Evolutionary conservation across 176 grass and related monocot genomes (phyloP).

Genomic region (Dactylis glomerata): DNA sequence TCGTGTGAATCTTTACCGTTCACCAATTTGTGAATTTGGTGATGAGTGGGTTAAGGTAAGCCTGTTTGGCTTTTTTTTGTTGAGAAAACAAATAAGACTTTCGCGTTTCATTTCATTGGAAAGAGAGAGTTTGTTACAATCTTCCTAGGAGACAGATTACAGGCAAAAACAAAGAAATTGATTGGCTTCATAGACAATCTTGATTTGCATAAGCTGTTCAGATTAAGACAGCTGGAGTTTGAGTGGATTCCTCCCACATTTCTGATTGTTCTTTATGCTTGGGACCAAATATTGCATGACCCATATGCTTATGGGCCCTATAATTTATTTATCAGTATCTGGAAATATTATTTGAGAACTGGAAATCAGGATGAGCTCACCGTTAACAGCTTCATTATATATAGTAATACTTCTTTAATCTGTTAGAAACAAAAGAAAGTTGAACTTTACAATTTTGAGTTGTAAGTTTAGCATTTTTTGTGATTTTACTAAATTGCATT

Average conservation of each 20-base stretch:
- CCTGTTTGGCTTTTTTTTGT: neutral
- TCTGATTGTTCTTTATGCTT: constrained; percentile 16
- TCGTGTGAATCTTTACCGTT: constrained; percentile 73
- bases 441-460: neutral
- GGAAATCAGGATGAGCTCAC: constrained; percentile 11
- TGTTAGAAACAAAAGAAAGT: constrained; percentile 17
- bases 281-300: neutral
- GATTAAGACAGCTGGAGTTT: neutral
- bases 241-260: constrained; percentile 2
- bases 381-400: neutral
- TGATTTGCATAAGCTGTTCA: constrained; percentile 15
- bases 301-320: neutral
- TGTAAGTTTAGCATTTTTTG: neutral
- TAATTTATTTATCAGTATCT: neutral
- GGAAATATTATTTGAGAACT: neutral
- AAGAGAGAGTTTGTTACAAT: no score
- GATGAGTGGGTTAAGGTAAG: constrained; percentile 84
- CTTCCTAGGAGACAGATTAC: no score
- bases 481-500: neutral
- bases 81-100: no score
- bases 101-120: no score
- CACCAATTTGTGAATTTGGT: constrained; percentile 64
- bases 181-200: neutral
- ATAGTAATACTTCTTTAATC: constrained; percentile 3
- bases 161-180: neutral